Conservation (phyloP, 805 yeast genomes). For the Wickerhamiella hasegawae region DNA sequence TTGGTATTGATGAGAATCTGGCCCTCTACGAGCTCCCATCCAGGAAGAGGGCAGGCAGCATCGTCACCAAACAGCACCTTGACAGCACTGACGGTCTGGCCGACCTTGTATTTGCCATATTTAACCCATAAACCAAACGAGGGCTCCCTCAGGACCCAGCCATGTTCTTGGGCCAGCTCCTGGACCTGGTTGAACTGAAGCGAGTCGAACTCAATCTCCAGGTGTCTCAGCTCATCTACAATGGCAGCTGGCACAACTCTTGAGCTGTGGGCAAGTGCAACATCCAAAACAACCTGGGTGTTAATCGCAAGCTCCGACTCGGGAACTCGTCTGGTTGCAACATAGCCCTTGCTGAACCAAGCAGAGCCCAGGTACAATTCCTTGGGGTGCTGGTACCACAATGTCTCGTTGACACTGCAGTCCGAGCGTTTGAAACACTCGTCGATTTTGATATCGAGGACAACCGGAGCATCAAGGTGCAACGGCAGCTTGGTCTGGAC, state of each 20-base stretch:
- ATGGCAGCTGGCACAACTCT: conserved; percentile 23
- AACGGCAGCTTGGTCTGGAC: conserved; percentile 25
- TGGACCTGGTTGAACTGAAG: conserved; percentile 10
- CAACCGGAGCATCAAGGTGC: conserved; percentile 27
- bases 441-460: conserved; percentile 29
- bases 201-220: background rate
- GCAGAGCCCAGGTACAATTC: conserved; percentile 31
- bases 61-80: conserved; percentile 60
- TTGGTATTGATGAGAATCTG: conserved; percentile 12
- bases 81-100: conserved; percentile 35
- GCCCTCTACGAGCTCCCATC: conserved; percentile 35
- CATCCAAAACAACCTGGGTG: conserved; percentile 15
- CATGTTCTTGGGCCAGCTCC: conserved; percentile 13
- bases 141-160: conserved; percentile 21
- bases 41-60: conserved; percentile 61
- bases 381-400: conserved; percentile 31
- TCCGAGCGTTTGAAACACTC: conserved; percentile 17
- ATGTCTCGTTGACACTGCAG: conserved; percentile 15
- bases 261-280: conserved; percentile 13
- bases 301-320: conserved; percentile 22
- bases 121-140: conserved; percentile 44
- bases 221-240: conserved; percentile 2
- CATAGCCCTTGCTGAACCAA: conserved; percentile 29
- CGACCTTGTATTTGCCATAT: conserved; percentile 27
- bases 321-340: conserved; percentile 21